phyloP scores from a whole-genome alignment of 2,329 filamentous ascomycete species.

The Fusarium longipes region DNA sequence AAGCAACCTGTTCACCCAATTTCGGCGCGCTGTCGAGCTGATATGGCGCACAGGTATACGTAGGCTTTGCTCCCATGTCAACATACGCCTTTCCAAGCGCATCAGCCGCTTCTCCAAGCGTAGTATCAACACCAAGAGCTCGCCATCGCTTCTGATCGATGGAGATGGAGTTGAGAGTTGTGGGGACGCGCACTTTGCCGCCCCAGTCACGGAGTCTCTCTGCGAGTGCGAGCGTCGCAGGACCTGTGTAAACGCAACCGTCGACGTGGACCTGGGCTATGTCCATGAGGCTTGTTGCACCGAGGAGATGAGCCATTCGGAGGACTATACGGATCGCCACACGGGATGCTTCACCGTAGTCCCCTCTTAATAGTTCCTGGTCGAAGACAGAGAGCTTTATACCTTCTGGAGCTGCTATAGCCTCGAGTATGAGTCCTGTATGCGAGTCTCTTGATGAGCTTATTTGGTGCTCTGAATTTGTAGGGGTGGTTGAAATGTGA shows the following conservation, averaged over 20 bases:
- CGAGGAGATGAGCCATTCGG: constrained; percentile 29
- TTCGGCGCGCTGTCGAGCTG: constrained; percentile 28
- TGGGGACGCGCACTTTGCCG: constrained; percentile 29
- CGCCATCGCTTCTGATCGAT: constrained; percentile 39
- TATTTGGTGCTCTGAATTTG: neutral
- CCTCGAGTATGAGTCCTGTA: constrained; percentile 10
- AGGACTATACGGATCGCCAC: constrained; percentile 31
- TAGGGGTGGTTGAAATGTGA: constrained; percentile 1
- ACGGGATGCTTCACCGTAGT: constrained; percentile 22
- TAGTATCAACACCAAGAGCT: constrained; percentile 13
- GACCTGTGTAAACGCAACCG: constrained; percentile 44
- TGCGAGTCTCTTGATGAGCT: neutral
- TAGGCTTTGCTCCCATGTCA: constrained; percentile 31
- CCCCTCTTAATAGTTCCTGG: constrained; percentile 13
- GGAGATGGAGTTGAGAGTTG: constrained; percentile 34
- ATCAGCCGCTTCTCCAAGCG: constrained; percentile 24
- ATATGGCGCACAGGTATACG: constrained; percentile 41
- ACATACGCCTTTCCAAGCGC: constrained; percentile 25
- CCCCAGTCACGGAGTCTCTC: constrained; percentile 29
- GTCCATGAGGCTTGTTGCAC: constrained; percentile 27
- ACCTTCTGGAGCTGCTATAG: constrained; percentile 11
- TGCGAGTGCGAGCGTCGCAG: constrained; percentile 25
- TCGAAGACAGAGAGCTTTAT: constrained; percentile 35
- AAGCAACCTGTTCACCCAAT: constrained; percentile 32
- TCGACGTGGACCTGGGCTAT: constrained; percentile 35